Percentiles rank a stretch among this genome's conserved stretches.
Evolutionary conservation across 2,329 filamentous ascomycete species (phyloP).

Genomic region (Clarireedia monteithiana): DNA sequence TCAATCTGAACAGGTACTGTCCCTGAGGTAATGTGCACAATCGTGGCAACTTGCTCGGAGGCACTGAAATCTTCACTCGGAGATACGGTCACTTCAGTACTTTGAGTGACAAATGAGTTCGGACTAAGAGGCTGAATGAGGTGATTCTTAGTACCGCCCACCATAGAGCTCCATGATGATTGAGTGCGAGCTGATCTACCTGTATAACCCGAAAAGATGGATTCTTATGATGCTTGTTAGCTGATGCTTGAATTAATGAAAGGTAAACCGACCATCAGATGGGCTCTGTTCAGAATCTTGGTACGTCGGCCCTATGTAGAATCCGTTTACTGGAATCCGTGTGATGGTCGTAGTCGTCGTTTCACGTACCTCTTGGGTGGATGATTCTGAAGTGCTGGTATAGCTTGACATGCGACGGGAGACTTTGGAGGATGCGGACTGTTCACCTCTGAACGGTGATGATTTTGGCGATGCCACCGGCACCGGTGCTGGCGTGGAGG

Average conservation of each 20-base stretch:
- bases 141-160: conserved; percentile 23
- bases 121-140: conserved; percentile 35
- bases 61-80: conserved; percentile 27
- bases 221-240: conserved; percentile 32
- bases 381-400: conserved; percentile 14
- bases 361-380: conserved; percentile 7
- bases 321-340: conserved; percentile 9
- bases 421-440: conserved; percentile 5
- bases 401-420: conserved; percentile 15
- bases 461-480: conserved; percentile 4
- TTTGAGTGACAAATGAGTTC: conserved; percentile 36
- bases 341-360: conserved; percentile 9
- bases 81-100: conserved; percentile 33
- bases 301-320: conserved; percentile 9
- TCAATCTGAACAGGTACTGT: conserved; percentile 16
- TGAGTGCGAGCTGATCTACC: conserved; percentile 30
- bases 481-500: not conserved
- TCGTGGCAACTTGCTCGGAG: conserved; percentile 29
- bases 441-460: conserved; percentile 2
- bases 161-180: conserved; percentile 29
- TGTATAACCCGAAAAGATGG: conserved; percentile 39
- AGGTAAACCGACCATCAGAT: conserved; percentile 19
- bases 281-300: conserved; percentile 10
- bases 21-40: conserved; percentile 31
- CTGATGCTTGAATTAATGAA: not conserved